Evolutionary conservation across 495 filamentous ascomycete genomes (phyloP), one percentile per base, ranked within the genome.

Genomic region (Chaetomium tenue): DNA sequence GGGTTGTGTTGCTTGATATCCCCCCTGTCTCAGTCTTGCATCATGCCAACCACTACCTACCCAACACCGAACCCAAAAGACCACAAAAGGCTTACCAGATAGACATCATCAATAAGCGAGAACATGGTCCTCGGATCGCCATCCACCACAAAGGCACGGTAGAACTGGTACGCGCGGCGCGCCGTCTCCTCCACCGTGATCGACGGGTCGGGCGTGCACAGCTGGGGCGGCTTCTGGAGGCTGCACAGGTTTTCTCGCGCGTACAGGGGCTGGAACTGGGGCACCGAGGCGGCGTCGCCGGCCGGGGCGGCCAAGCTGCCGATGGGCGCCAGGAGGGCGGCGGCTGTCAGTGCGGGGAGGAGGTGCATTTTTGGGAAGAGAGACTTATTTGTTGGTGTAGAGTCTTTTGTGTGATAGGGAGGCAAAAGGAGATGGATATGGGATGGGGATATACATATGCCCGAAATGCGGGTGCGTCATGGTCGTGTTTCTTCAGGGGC

Each of bases 121-220:
- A 81, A 81, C 79, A 81, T 81, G 53, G 69, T 78, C 58, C 72
- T 71, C 6, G 79, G 78, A 50, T 80, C 76, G 11, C 78, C 79
- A 52, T 81, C 79, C 6, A 78, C 76, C 4, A 81, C 75, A 51
- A 81, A 81, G 1, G 78, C 78, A 54, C 79, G 79, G 58, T 81
- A 81, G 68, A 81, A 81, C 53, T 81, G 70, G 67, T 81, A 81
- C 20, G 79, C 79, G 52, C 78, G 66, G 61, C 68, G 65, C 0
- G 78, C 79, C 48, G 78, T 80, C 72, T 81, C 78, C 60, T 79
- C 79, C 28, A 77, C 70, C 13, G 76, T 76, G n/a, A 79, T 65
- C 13, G 73, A 67, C 6, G 70, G 28, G 58, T 79, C 67, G 18
- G 79, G 76, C 42, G 71, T 53, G 70, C 79, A 81, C 47, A 79